phyloP scores from a whole-genome alignment of 805 yeast genomes.

The Kodamaea sagamina region DNA sequence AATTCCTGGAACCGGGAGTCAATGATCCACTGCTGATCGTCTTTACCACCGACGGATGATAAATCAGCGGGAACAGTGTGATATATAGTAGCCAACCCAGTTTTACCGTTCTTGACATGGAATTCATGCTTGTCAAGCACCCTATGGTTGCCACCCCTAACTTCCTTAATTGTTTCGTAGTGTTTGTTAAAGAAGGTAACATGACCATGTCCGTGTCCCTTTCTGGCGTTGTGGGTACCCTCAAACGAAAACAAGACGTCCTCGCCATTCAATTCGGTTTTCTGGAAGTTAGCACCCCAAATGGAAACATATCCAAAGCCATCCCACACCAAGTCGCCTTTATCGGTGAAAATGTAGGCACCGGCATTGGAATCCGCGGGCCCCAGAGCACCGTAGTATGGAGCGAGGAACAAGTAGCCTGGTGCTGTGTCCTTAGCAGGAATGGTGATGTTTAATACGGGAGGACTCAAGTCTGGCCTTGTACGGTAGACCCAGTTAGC shows the following conservation, averaged over 20 bases:
- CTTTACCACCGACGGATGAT: constrained; percentile 26
- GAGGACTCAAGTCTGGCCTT: constrained; percentile 38
- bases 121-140: constrained; percentile 40
- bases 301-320: constrained; percentile 35
- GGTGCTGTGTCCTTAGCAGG: constrained; percentile 24
- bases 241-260: constrained; percentile 35
- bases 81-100: constrained; percentile 34
- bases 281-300: constrained; percentile 17
- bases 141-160: constrained; percentile 37
- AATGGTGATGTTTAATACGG: constrained; percentile 33
- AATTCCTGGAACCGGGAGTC: constrained; percentile 38
- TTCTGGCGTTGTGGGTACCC: constrained; percentile 33
- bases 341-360: constrained; percentile 33
- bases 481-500: constrained; percentile 38
- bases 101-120: constrained; percentile 30
- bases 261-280: constrained; percentile 19
- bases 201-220: constrained; percentile 33
- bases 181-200: constrained; percentile 30
- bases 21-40: constrained; percentile 35
- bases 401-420: constrained; percentile 36
- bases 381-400: constrained; percentile 24
- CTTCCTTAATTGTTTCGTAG: constrained; percentile 31
- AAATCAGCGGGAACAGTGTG: constrained; percentile 34
- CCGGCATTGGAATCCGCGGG: constrained; percentile 17
- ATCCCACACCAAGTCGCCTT: constrained; percentile 42